Evolutionary conservation across 352 stramenopile genomes (phyloP).

Genomic region (Paralagenidium karlingii): DNA sequence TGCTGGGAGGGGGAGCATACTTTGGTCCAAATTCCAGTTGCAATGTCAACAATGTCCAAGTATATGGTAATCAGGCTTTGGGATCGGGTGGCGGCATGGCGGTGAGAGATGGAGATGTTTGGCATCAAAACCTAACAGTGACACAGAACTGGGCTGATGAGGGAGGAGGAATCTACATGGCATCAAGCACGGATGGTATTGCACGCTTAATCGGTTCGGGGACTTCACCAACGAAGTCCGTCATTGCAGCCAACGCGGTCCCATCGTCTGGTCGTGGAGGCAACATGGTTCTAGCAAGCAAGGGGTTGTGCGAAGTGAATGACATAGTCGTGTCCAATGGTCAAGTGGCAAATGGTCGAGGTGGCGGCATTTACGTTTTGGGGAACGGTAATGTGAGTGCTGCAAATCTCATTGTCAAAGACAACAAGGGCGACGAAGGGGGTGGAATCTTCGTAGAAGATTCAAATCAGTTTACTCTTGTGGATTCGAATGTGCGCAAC

Average conservation of each 20-base stretch:
- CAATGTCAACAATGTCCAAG: conserved; percentile 7
- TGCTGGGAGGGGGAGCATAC: conserved; percentile 16
- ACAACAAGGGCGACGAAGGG: conserved; percentile 16
- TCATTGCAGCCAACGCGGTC: conserved; percentile 13
- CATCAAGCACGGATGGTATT: conserved; percentile 1
- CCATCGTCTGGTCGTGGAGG: conserved; percentile 3
- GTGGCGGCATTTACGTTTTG: conserved; percentile 16
- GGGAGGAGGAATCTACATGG: conserved; percentile 15
- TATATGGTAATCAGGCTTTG: conserved; percentile 11
- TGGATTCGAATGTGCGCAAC: too few species aligned
- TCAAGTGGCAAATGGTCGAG: conserved; percentile 7
- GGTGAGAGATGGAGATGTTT: conserved; percentile 10
- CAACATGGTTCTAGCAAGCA: conserved; percentile 17
- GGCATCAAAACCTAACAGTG: conserved; percentile 20
- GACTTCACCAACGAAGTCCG: conserved; percentile 4
- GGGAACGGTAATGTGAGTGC: conserved; percentile 10
- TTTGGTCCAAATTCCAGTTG: conserved; percentile 11
- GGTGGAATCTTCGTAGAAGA: conserved; percentile 17
- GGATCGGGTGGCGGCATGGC: conserved; percentile 16
- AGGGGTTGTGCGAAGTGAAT: conserved; percentile 8
- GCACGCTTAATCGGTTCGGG: background rate
- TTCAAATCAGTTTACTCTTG: conserved; percentile 4
- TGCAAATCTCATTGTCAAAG: conserved; percentile 7
- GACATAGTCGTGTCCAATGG: conserved; percentile 11
- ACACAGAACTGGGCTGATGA: conserved; percentile 10